phyloP scores from a whole-genome alignment of 805 yeast genomes.

The Candida michaelii region DNA sequence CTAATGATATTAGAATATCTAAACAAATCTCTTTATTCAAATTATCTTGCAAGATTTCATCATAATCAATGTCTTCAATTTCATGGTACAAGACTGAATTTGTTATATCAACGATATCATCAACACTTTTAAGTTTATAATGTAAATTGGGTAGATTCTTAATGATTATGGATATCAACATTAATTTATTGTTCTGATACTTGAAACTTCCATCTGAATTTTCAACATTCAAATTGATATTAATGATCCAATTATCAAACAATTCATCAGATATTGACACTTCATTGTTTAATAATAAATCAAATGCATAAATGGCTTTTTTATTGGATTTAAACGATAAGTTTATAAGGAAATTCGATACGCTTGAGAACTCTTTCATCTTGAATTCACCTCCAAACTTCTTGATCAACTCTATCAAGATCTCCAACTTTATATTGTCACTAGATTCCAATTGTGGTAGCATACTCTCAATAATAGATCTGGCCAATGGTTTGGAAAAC shows the following conservation, averaged over 20 bases:
- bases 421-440: slow-evolving; percentile 59
- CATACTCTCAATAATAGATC: slow-evolving; percentile 34
- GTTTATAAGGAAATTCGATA: slow-evolving; percentile 30
- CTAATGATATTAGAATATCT: slow-evolving; percentile 37
- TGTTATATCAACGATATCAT: slow-evolving; percentile 20
- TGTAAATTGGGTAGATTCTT: slow-evolving; percentile 13
- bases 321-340: slow-evolving; percentile 41
- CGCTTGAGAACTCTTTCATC: slow-evolving; percentile 29
- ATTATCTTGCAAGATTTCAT: slow-evolving; percentile 41
- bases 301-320: slow-evolving; percentile 50
- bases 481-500: slow-evolving; percentile 22
- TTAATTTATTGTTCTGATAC: slow-evolving; percentile 9
- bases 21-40: slow-evolving; percentile 54
- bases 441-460: slow-evolving; percentile 36
- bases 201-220: slow-evolving; percentile 19
- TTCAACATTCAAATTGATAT: slow-evolving; percentile 15
- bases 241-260: slow-evolving; percentile 18
- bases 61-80: slow-evolving; percentile 43
- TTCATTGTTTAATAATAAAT: slow-evolving; percentile 24
- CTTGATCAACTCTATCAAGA: slow-evolving; percentile 54
- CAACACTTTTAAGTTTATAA: slow-evolving; percentile 4
- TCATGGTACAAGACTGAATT: slow-evolving; percentile 16
- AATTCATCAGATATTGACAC: slow-evolving; percentile 15
- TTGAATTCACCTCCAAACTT: slow-evolving; percentile 46
- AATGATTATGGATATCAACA: slow-evolving; percentile 12